phyloP scores from a whole-genome alignment of 139 green algal genomes.

The Cymbomonas tetramitiformis region DNA sequence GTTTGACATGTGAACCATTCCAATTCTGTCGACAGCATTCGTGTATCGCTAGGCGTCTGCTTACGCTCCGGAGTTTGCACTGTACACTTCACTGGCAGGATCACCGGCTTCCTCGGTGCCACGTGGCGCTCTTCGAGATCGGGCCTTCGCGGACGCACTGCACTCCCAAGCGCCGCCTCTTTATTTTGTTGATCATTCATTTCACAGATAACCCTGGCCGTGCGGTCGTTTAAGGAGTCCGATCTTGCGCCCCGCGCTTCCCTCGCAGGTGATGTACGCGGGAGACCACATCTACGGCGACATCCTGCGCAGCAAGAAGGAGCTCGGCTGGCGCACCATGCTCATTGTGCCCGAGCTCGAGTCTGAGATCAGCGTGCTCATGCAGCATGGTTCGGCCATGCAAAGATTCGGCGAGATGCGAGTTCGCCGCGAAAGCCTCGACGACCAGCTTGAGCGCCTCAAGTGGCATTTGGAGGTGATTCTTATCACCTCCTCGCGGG shows the following conservation, averaged over 20 bases:
- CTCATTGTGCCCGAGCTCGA: slow-evolving; percentile 89
- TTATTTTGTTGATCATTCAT: neutral
- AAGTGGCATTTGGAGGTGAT: no score
- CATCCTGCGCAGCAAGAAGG: slow-evolving; percentile 36
- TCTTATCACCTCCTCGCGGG: no score
- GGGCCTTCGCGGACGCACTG: neutral
- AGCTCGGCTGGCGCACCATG: slow-evolving; percentile 82
- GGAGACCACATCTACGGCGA: slow-evolving; percentile 44
- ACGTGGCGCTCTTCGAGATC: slow-evolving; percentile 1
- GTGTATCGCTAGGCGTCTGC: no score
- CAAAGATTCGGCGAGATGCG: no score
- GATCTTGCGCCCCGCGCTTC: no score
- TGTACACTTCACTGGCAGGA: no score
- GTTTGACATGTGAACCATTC: no score
- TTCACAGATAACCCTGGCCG: neutral
- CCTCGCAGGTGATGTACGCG: slow-evolving; percentile 48
- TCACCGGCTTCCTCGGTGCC: no score
- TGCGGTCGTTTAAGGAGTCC: no score
- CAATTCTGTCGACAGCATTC: no score
- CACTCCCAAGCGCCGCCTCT: neutral
- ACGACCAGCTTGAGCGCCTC: neutral
- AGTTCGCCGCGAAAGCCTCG: neutral
- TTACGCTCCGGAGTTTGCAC: no score
- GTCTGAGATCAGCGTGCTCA: slow-evolving; percentile 24
- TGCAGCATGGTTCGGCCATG: no score